Evolutionary conservation across 441 rosid species (phyloP), one percentile per base, ranked within the genome.

Genomic region (Heliophila coronopifolia): DNA sequence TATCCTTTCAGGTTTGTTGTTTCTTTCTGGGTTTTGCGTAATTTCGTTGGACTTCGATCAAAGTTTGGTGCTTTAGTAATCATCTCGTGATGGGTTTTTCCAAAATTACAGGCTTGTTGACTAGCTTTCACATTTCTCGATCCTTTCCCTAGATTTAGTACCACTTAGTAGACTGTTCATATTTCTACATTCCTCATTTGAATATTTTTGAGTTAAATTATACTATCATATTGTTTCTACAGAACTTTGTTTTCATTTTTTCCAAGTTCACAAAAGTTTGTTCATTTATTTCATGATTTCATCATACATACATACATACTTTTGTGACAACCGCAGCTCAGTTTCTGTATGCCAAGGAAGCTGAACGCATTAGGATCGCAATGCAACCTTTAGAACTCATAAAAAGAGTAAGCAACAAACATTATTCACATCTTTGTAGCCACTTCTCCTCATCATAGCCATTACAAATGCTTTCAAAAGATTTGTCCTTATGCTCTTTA

Each of bases 371-470:
- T 18, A 81, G 86, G 50, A 79, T 83, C 18, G 84, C 92, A 25
- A 71, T 83, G 93, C 93, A 78, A 72, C 95, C 87, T 5, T 63
- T 80, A 74, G 79, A 78, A 42, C 78, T 87, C 47, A 87, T 87
- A 44, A 83, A 80, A 73, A 73, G 95, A 49, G 95, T 84, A 72
- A 50, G 70, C 17, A 43, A 30, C 3, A 4, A 41, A 30, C 4
- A 4, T 41, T 26, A 9, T 19, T 3, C 28, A 5, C 49, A 48
- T 31, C n/a, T 24, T 17, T 14, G 34, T n/a, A 40, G 16, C 30
- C 2, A 2, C 14, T 34, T 20, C 25, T 30, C 33, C 34, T 15
- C 18, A 20, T 31, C n/a, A 23, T 20, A 20, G 23, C 3, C 10
- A 9, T 39, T 39, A 26, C 28, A 34, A 0, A 30, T 24, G 11